A percentile compares a stretch with the other conserved stretches of the same genome.
Conservation (phyloP, 2,329 filamentous ascomycete genomes). For the Aspergillus spinulosporus region DNA sequence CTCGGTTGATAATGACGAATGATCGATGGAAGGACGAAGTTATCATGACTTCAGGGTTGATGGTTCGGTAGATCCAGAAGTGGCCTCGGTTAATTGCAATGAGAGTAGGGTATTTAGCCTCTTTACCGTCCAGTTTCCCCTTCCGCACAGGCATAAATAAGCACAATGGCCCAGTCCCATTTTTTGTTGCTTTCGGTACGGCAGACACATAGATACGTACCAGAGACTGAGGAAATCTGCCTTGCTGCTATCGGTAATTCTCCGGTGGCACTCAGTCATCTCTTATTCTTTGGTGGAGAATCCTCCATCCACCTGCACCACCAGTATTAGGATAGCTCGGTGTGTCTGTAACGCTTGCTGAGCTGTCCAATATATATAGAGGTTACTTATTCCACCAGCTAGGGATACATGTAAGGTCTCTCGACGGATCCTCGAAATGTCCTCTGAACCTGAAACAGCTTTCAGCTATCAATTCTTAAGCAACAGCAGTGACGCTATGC, state of each 20-base stretch:
- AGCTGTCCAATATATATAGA: no score
- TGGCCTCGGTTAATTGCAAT: slow-evolving; percentile 11
- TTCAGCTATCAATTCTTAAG: no score
- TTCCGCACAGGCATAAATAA: not conserved
- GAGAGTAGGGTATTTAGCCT: slow-evolving; percentile 12
- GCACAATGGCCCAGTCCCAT: not conserved
- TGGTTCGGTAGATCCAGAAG: slow-evolving; percentile 6
- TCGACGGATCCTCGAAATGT: no score
- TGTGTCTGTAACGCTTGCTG: not conserved
- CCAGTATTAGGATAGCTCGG: not conserved
- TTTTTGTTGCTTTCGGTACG: not conserved
- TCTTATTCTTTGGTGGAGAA: slow-evolving; percentile 26
- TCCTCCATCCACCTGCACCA: slow-evolving; percentile 7
- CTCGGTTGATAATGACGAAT: not conserved
- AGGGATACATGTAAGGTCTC: no score
- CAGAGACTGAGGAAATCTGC: not conserved
- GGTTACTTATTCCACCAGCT: no score
- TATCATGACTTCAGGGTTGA: not conserved
- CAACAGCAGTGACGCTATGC: not conserved
- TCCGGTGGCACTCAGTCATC: slow-evolving; percentile 24
- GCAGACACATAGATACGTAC: not conserved
- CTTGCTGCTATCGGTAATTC: slow-evolving; percentile 27
- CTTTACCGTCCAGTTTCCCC: slow-evolving; percentile 1
- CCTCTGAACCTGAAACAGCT: no score
- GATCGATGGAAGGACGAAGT: not conserved